Base-by-base conservation (phyloP, 2,329 filamentous ascomycete species). In the Gnomoniopsis sp. region DNA sequence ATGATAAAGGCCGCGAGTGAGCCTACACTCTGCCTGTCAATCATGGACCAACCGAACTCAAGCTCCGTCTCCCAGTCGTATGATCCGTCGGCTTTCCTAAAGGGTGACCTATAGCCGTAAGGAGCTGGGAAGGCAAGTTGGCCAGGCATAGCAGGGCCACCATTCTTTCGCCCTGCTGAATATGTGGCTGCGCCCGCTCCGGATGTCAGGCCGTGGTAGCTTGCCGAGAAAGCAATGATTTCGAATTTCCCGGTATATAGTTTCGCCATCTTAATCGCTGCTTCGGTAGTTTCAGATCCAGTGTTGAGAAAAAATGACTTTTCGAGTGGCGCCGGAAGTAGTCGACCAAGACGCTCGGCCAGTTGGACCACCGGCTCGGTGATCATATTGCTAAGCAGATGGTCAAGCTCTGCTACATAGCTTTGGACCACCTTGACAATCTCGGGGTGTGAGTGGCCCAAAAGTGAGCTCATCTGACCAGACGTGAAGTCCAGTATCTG, bases 21-120 rank as follows among this genome's bases (percentile, higher is more conserved):
- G 0, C 85, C 85, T 19, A 79, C 78, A 1, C 77, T 82, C 59
- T 84, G 80, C 4, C 75, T 71, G 64, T 88, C 85, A 46, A 88
- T 72, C 70, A 88, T 74, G 19, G 74, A 72, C 75, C 82, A 88
- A n/a, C 82, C 84, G 63, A 82, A 88, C 11, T 85, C 78, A 15
- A 89, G 71, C 67, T 89, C 86, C 0, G 82, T 79, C 63, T 85
- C 75, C 86, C 86, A 89, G 66, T 89, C 85, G 62, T 89, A 84
- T 0, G 77, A 77, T 1, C 84, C 84, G 62, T 88, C 49, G 0
- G 78, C 22, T n/a, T 79, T 77, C 11, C 81, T 77, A 68, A 89
- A 89, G 0, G 79, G 75, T 0, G 85, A 87, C 3, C 85, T 80
- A 66, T 87, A 88, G 0, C 79, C 75, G 63, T 88, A 81, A 0